Evolutionary conservation across 225 moss, liverwort and hornwort genomes (phyloP).

Genomic region (Rhytidiadelphus loreus): DNA sequence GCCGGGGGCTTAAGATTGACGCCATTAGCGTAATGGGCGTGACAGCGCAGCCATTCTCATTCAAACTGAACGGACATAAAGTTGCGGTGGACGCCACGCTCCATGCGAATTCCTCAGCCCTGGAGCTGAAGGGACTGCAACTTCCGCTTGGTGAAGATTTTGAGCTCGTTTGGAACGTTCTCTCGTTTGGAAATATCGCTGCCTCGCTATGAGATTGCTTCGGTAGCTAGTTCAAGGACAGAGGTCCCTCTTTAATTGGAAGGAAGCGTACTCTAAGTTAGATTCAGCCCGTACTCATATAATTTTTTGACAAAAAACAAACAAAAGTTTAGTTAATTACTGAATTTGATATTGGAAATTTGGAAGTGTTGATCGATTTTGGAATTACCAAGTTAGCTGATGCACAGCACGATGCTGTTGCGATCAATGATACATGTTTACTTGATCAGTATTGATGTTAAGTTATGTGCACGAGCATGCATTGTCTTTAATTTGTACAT

Average conservation of each 20-base stretch:
- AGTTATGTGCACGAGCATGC: neutral
- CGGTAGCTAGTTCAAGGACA: neutral
- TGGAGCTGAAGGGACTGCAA: slow-evolving; percentile 15
- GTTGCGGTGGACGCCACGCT: neutral
- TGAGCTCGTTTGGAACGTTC: slow-evolving; percentile 19
- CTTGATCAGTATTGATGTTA: neutral
- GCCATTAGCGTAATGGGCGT: slow-evolving; percentile 3
- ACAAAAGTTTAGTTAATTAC: neutral
- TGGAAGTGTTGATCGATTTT: neutral
- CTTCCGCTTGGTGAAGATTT: slow-evolving; percentile 11
- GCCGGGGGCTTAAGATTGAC: neutral
- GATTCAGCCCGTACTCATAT: neutral
- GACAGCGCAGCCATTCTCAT: slow-evolving; percentile 7
- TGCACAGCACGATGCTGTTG: neutral
- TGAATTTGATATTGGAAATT: neutral
- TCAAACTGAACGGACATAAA: neutral
- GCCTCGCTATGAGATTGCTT: neutral
- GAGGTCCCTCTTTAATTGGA: neutral
- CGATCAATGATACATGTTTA: neutral
- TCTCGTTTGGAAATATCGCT: neutral
- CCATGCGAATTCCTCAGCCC: neutral
- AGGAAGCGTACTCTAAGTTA: neutral
- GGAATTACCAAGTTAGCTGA: neutral
- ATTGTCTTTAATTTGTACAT: neutral
- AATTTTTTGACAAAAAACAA: neutral